Percentiles rank a stretch among this genome's conserved stretches.
phyloP scores from a whole-genome alignment of 352 stramenopile species.

The Bremia lactucae region DNA sequence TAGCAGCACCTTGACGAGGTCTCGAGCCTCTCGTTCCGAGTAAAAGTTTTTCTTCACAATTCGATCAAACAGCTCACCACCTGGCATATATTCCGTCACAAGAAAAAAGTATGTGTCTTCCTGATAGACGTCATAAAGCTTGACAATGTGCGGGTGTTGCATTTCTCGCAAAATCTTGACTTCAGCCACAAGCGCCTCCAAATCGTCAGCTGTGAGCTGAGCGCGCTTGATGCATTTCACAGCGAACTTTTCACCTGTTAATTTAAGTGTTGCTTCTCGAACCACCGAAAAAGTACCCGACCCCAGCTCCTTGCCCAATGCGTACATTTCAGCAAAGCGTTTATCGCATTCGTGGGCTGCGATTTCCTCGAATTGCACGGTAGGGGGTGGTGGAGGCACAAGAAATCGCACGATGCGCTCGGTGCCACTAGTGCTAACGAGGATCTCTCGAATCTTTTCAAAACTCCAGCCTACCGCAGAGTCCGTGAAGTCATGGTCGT shows the following conservation, averaged over 20 bases:
- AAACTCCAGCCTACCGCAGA: slow-evolving; percentile 29
- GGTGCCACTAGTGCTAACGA: slow-evolving; percentile 45
- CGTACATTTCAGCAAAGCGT: slow-evolving; percentile 55
- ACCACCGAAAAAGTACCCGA: slow-evolving; percentile 68
- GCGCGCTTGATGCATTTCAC: slow-evolving; percentile 86
- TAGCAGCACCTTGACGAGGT: slow-evolving; percentile 71
- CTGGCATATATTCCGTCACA: slow-evolving; percentile 93
- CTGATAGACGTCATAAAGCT: slow-evolving; percentile 86
- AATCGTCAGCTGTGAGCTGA: slow-evolving; percentile 48
- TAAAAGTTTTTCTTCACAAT: slow-evolving; percentile 86
- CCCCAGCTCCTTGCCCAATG: slow-evolving; percentile 59
- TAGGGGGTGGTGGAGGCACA: slow-evolving; percentile 30
- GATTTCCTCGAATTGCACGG: slow-evolving; percentile 27
- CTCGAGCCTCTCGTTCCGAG: slow-evolving; percentile 62
- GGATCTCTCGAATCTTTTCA: slow-evolving; percentile 57
- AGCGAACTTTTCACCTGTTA: slow-evolving; percentile 36
- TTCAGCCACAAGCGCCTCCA: slow-evolving; percentile 70
- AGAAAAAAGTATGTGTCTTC: slow-evolving; percentile 92
- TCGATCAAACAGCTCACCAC: slow-evolving; percentile 76
- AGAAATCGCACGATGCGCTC: slow-evolving; percentile 57
- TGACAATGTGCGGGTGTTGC: slow-evolving; percentile 85
- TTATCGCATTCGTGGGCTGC: slow-evolving; percentile 11
- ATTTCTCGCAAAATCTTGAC: slow-evolving; percentile 73
- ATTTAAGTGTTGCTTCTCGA: slow-evolving; percentile 38
- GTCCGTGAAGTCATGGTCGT: slow-evolving; percentile 55